phyloP scores from a whole-genome alignment of 305 asterid species.

The Andrographis paniculata region DNA sequence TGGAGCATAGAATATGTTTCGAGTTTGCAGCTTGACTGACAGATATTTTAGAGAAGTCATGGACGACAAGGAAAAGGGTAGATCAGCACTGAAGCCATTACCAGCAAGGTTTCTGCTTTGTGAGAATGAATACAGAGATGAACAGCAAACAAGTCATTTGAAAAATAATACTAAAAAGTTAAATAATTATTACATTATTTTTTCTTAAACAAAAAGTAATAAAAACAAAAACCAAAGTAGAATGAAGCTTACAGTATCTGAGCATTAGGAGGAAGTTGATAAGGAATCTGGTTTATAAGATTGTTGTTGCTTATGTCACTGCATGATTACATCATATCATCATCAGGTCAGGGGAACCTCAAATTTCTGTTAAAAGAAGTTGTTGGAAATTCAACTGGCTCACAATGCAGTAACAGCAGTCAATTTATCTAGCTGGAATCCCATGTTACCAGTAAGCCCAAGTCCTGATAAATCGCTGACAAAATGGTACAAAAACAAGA shows the following conservation, averaged over 20 bases:
- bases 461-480: slow-evolving; percentile 49
- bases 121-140: not conserved
- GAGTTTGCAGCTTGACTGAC: slow-evolving; percentile 28
- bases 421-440: slow-evolving; percentile 51
- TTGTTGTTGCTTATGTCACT: slow-evolving; percentile 84
- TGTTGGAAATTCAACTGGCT: slow-evolving; percentile 22
- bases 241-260: slow-evolving; percentile 43
- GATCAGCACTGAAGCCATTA: slow-evolving; percentile 41
- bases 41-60: slow-evolving; percentile 46
- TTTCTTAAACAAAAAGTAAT: too few relatives aligned
- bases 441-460: slow-evolving; percentile 67
- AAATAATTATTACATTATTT: too few relatives aligned
- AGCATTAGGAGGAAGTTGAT: slow-evolving; percentile 52
- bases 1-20: not conserved
- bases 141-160: not conserved
- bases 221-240: slow-evolving; percentile 22
- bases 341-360: slow-evolving; percentile 8
- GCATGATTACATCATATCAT: slow-evolving; percentile 25
- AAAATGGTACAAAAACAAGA: slow-evolving; percentile 7
- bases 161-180: not conserved
- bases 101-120: slow-evolving; percentile 54
- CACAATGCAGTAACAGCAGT: slow-evolving; percentile 64
- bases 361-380: not conserved
- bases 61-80: slow-evolving; percentile 52
- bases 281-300: slow-evolving; percentile 51